Evolutionary conservation across 441 rosid species (phyloP).

Genomic region (Gossypium schwendimanii): DNA sequence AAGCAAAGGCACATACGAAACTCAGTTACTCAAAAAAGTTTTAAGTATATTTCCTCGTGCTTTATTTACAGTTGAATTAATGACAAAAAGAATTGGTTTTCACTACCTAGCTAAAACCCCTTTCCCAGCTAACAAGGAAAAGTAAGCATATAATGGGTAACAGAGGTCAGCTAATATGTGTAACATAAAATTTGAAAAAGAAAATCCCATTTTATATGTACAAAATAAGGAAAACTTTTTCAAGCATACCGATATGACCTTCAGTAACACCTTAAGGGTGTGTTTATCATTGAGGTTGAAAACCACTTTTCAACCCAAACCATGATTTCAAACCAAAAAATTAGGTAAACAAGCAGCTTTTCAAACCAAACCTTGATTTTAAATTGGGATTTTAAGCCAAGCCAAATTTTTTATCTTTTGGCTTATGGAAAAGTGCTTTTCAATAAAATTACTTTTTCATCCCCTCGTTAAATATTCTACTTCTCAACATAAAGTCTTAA

Average conservation of each 20-base stretch:
- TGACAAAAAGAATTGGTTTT: background rate
- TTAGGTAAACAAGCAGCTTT: no score
- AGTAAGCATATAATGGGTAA: background rate
- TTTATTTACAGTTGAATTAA: background rate
- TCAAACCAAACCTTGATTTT: no score
- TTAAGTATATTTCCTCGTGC: background rate
- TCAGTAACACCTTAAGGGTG: background rate
- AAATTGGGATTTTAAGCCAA: no score
- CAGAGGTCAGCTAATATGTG: background rate
- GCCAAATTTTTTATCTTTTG: no score
- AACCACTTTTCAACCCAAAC: no score
- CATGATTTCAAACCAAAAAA: no score
- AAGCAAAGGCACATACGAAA: slow-evolving; percentile 12
- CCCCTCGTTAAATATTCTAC: no score
- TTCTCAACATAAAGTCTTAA: no score
- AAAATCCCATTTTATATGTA: background rate
- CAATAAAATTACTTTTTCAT: no score
- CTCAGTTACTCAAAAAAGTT: background rate
- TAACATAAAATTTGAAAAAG: background rate
- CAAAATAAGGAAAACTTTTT: background rate
- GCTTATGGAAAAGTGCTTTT: no score
- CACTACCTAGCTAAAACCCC: background rate
- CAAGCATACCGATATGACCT: background rate
- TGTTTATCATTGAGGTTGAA: no score
- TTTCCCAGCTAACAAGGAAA: background rate